Percentiles rank a stretch among this genome's conserved stretches.
Evolutionary conservation across 2,329 filamentous ascomycete genomes (phyloP).

Genomic region (Lasiodiplodia sp.): DNA sequence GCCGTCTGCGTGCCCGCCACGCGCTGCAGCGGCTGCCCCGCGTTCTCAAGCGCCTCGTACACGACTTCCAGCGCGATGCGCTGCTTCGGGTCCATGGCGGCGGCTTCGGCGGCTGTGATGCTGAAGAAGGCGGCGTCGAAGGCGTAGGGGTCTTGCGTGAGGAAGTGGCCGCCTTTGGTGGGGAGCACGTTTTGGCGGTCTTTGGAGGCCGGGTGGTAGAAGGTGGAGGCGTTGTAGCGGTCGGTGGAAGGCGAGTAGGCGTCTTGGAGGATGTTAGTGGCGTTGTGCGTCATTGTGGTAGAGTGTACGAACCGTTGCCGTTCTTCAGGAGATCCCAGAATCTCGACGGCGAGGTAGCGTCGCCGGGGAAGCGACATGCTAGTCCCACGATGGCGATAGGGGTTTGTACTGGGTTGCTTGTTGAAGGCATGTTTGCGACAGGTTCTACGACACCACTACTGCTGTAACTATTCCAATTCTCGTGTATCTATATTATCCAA

Average conservation of each 20-base stretch:
- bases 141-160: slow-evolving; percentile 36
- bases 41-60: slow-evolving; percentile 51
- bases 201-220: no score
- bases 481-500: no score
- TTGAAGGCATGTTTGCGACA: no score
- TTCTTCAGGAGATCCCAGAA: slow-evolving; percentile 18
- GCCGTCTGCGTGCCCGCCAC: slow-evolving; percentile 10
- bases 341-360: slow-evolving; percentile 9
- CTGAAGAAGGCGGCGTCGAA: not conserved
- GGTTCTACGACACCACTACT: no score
- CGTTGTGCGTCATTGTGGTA: no score
- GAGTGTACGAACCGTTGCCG: no score
- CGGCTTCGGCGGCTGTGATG: slow-evolving; percentile 32
- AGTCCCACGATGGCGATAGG: slow-evolving; percentile 1
- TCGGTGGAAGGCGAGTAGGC: no score
- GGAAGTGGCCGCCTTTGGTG: not conserved
- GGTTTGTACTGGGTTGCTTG: no score
- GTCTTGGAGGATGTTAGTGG: no score
- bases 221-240: no score
- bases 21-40: slow-evolving; percentile 35
- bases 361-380: slow-evolving; percentile 23
- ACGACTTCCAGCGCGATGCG: slow-evolving; percentile 39
- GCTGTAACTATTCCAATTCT: no score
- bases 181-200: no score
- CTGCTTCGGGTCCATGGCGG: slow-evolving; percentile 38